These are phyloP conservation scores for Daldinia sp. DNA, from an alignment of 2,329 filamentous ascomycete genomes.

Conservation along the genomic window DNA sequence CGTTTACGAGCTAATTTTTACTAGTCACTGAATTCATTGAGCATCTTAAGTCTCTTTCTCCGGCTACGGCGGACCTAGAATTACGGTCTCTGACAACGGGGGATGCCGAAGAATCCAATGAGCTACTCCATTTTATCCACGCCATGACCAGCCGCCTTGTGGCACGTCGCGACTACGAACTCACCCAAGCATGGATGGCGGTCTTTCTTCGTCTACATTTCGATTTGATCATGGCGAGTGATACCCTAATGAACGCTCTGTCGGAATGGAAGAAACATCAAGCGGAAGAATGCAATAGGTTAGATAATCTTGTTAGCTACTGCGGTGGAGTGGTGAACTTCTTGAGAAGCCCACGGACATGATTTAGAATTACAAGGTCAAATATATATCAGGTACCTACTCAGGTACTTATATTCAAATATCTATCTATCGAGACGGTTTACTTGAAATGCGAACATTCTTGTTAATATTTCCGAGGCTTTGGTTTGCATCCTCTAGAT, in stretches of 20 bases:
- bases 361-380: constrained; percentile 15
- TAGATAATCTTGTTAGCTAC: constrained; percentile 83
- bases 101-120: constrained; percentile 62
- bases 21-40: constrained; percentile 73
- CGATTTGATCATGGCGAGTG: constrained; percentile 61
- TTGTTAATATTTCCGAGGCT: too few relatives aligned
- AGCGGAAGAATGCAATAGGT: constrained; percentile 72
- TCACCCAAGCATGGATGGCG: constrained; percentile 97
- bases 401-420: neutral
- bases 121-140: constrained; percentile 81
- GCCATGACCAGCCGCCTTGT: constrained; percentile 77
- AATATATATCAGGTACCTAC: constrained; percentile 1
- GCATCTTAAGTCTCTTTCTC: constrained; percentile 81
- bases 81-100: constrained; percentile 77
- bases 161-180: constrained; percentile 83
- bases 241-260: constrained; percentile 65
- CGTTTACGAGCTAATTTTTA: constrained; percentile 17
- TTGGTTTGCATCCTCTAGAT: too few relatives aligned
- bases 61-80: constrained; percentile 87
- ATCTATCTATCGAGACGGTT: neutral
- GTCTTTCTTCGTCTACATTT: constrained; percentile 87
- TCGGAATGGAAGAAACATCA: constrained; percentile 76
- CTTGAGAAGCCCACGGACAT: constrained; percentile 70
- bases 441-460: neutral
- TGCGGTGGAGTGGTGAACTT: constrained; percentile 87